Evolutionary conservation across 2,329 filamentous ascomycete genomes (phyloP).

Genomic region (Parafenestella ontariensis): DNA sequence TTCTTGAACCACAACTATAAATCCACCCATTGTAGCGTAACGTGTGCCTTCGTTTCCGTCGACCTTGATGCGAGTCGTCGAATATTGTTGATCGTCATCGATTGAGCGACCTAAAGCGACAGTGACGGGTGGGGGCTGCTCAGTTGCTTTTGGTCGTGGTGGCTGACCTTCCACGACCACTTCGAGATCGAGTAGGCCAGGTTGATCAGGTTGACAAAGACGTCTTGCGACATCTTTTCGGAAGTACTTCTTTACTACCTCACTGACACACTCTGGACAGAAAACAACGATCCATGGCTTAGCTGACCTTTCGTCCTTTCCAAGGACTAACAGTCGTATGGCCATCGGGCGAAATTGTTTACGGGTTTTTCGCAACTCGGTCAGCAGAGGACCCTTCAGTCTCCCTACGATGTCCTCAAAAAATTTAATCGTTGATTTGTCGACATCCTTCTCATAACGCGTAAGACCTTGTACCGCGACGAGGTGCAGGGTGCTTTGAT

Average conservation of each 20-base stretch:
- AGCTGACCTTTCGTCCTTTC: not conserved
- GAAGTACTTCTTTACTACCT: constrained; percentile 8
- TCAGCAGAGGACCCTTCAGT: not conserved
- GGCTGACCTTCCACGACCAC: constrained; percentile 1
- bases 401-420: not conserved
- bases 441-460: not conserved
- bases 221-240: not conserved
- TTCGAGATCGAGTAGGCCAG: constrained; percentile 1
- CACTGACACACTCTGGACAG: not conserved
- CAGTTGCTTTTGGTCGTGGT: not conserved
- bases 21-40: constrained; percentile 4
- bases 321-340: constrained; percentile 3
- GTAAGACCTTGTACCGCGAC: not conserved
- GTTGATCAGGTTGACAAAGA: constrained; percentile 4
- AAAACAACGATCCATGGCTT: constrained; percentile 13
- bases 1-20: not conserved
- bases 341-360: not conserved
- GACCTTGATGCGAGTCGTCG: not conserved
- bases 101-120: not conserved
- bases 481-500: not conserved
- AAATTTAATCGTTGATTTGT: not conserved
- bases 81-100: not conserved
- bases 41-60: not conserved
- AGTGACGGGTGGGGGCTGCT: not conserved
- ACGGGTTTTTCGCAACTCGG: constrained; percentile 2